These are phyloP conservation scores for Cryptococcus hybrid DNA, from an alignment of 1,284 basidiomycete genomes.

Conservation along the genomic window DNA sequence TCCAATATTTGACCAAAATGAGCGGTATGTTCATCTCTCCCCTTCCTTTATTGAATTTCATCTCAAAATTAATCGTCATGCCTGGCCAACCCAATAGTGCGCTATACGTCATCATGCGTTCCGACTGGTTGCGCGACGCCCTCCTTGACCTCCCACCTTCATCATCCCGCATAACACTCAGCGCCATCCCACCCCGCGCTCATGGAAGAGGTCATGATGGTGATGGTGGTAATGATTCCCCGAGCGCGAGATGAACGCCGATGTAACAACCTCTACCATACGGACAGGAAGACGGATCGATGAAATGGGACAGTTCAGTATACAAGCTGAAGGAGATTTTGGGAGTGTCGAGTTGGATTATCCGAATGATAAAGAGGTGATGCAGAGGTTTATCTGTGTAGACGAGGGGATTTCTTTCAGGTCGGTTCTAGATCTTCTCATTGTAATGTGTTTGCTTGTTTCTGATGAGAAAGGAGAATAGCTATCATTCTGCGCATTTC, in stretches of 20 bases:
- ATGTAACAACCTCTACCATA: not conserved
- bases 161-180: slow-evolving; percentile 76
- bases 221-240: not conserved
- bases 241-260: slow-evolving; percentile 5
- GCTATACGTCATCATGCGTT: slow-evolving; percentile 86
- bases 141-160: slow-evolving; percentile 84
- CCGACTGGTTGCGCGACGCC: slow-evolving; percentile 86
- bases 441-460: not conserved
- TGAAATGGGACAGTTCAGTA: slow-evolving; percentile 62
- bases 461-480: slow-evolving; percentile 35
- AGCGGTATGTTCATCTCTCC: slow-evolving; percentile 55
- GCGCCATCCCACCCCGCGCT: slow-evolving; percentile 63
- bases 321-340: slow-evolving; percentile 73
- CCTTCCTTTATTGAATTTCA: not conserved
- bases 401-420: slow-evolving; percentile 65
- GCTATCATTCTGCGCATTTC: slow-evolving; percentile 77
- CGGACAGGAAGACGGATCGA: slow-evolving; percentile 7
- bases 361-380: slow-evolving; percentile 81
- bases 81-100: slow-evolving; percentile 53
- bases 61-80: not conserved
- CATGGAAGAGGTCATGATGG: not conserved
- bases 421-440: slow-evolving; percentile 51
- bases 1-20: slow-evolving; percentile 69
- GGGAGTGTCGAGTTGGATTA: slow-evolving; percentile 93
- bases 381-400: slow-evolving; percentile 79